A percentile compares a stretch with the other conserved stretches of the same genome.
Evolutionary conservation across 345 rosid species (phyloP).

Genomic region (Aquilaria sinensis): DNA sequence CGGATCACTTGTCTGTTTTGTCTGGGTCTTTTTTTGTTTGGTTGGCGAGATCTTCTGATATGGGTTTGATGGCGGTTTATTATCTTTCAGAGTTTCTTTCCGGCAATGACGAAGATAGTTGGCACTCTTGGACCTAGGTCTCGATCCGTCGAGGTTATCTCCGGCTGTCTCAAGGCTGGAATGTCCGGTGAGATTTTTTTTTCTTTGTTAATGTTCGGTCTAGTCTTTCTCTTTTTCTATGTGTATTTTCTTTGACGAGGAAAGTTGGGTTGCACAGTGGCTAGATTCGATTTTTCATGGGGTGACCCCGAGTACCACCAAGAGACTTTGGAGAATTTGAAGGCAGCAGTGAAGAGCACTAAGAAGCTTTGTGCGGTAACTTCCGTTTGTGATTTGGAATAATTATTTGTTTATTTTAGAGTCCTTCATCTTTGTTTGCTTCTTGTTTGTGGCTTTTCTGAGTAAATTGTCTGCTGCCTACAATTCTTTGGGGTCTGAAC

Average conservation of each 20-base stretch:
- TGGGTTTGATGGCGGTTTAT: slow-evolving; percentile 5
- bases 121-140: slow-evolving; percentile 91
- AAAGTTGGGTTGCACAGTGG: slow-evolving; percentile 39
- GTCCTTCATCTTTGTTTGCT: background rate
- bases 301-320: slow-evolving; percentile 74
- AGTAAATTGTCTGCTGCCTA: background rate
- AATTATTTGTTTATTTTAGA: background rate
- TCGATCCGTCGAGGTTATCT: slow-evolving; percentile 64
- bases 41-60: background rate
- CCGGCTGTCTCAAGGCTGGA: slow-evolving; percentile 82
- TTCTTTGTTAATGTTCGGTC: background rate
- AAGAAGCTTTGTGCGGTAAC: slow-evolving; percentile 91
- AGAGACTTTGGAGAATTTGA: slow-evolving; percentile 76
- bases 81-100: slow-evolving; percentile 65
- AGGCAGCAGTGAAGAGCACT: slow-evolving; percentile 66
- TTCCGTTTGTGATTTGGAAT: background rate
- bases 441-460: slow-evolving; percentile 1
- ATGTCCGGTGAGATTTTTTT: slow-evolving; percentile 59
- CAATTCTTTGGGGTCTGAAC: too few relatives aligned
- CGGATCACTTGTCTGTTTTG: slow-evolving; percentile 3
- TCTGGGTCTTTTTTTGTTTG: background rate
- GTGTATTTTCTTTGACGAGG: background rate
- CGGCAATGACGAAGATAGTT: slow-evolving; percentile 94
- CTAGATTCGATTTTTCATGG: slow-evolving; percentile 93
- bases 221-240: background rate